phyloP scores from a whole-genome alignment of 73 alveolate species.

The Blepharisma japonicum region DNA sequence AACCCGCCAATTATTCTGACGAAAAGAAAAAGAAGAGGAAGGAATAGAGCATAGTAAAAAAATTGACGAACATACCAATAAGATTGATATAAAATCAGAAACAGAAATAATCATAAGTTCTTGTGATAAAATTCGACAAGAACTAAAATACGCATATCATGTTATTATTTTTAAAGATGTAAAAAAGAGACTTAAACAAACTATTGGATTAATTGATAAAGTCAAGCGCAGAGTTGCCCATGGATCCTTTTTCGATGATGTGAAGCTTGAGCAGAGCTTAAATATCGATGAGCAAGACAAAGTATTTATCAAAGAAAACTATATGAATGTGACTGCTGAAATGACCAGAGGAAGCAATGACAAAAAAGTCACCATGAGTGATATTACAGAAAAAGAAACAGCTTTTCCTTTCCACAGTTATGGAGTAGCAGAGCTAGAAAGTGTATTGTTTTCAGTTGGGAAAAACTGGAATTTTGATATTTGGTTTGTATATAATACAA shows the following conservation, averaged over 20 bases:
- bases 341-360: too few species aligned
- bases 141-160: neutral
- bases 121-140: neutral
- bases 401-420: neutral
- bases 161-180: slow-evolving; percentile 21
- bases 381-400: neutral
- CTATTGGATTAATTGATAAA: neutral
- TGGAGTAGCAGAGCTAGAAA: neutral
- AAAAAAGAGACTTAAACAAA: neutral
- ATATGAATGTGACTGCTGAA: neutral
- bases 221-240: neutral
- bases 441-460: neutral
- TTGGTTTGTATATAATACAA: slow-evolving; percentile 25
- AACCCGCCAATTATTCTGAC: neutral
- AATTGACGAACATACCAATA: neutral
- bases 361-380: neutral
- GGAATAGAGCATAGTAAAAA: neutral
- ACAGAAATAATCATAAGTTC: neutral
- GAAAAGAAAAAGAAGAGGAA: slow-evolving; percentile 9
- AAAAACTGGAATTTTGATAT: slow-evolving; percentile 20
- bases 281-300: neutral
- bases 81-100: neutral
- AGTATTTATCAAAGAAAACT: neutral
- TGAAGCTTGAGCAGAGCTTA: neutral
- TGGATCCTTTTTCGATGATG: neutral